Base-by-base conservation (phyloP, 495 filamentous ascomycete species). In the Xylaria palmicola region DNA sequence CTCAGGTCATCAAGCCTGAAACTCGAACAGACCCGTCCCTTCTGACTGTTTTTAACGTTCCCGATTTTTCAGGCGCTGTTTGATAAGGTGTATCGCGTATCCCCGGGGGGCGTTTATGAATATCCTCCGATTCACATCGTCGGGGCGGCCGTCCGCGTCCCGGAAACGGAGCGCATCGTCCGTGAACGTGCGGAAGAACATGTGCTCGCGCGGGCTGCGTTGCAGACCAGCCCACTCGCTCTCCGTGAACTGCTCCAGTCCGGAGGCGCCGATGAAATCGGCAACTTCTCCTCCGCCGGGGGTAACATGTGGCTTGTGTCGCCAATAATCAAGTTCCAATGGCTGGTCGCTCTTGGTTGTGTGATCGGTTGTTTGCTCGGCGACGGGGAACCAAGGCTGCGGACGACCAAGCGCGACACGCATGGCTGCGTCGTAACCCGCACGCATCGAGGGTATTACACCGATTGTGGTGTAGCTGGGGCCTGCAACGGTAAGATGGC, bases 401-500 rank as follows among this genome's bases (percentile, higher is more conserved):
- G 36, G 57, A 51, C n/a, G 66, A n/a, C 60, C 60, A 29, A 41
- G 45, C n/a, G 71, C 65, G 5, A 77, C 55, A 32, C 65, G 66
- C 51, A 56, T 53, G 6, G 70, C 73, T 13, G 73, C 54, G 39
- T 81, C 77, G 47, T 65, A 63, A 41, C 62, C 79, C 8, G 75
- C 74, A 17, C 78, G 72, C 66, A 81, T 67, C 20, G 71, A 65
- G 4, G 63, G 58, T 34, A 76, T 50, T 7, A 80, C 75, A 29
- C 79, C 79, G 40, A 77, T 62, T 3, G 39, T 43, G 40, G 71
- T 74, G 75, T 92, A 97, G 74, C 88, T 93, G 56, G 81, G 88
- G 6, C 94, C 95, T 0, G 89, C 91, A 12, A 97, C 87, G 29
- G 82, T 78, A 17, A 98, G 74, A 32, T 79, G 79, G 8, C 87